Evolutionary conservation across 2,329 filamentous ascomycete species (phyloP).

Genomic region (Dryadomyces quercivorus): DNA sequence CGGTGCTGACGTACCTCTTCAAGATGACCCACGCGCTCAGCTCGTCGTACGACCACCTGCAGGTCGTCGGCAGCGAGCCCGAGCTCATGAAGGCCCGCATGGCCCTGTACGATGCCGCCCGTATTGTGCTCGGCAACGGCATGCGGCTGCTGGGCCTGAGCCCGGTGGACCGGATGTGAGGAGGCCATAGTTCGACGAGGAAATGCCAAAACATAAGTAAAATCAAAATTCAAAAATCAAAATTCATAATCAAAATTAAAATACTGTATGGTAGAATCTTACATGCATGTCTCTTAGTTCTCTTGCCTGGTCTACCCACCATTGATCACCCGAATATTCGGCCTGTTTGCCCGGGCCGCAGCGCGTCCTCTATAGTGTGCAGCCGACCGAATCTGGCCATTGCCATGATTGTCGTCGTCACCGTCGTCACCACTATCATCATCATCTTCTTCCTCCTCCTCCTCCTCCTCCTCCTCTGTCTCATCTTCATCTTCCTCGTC

Average conservation of each 20-base stretch:
- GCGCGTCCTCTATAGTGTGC: neutral
- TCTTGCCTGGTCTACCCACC: neutral
- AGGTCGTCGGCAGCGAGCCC: slow-evolving; percentile 67
- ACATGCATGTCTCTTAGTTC: too few relatives aligned
- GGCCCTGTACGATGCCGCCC: slow-evolving; percentile 65
- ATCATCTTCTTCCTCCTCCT: neutral
- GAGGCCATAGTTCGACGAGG: neutral
- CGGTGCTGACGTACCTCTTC: slow-evolving; percentile 53
- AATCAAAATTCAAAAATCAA: neutral
- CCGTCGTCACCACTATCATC: neutral
- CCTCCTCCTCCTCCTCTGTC: neutral
- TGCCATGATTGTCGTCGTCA: neutral
- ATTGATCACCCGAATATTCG: neutral
- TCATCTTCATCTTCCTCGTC: neutral
- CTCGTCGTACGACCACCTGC: slow-evolving; percentile 69
- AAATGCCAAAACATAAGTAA: neutral
- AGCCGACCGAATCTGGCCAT: neutral
- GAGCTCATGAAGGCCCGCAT: slow-evolving; percentile 61
- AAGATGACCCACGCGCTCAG: slow-evolving; percentile 75
- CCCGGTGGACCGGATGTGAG: slow-evolving; percentile 51
- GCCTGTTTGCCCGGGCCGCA: too few relatives aligned
- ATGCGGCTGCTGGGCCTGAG: slow-evolving; percentile 71
- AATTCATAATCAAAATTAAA: neutral
- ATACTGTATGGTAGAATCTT: neutral
- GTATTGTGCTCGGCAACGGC: slow-evolving; percentile 67